Evolutionary conservation across 306 rosid genomes (phyloP), one percentile per base, ranked within the genome.

Genomic region (Trifolium repens): DNA sequence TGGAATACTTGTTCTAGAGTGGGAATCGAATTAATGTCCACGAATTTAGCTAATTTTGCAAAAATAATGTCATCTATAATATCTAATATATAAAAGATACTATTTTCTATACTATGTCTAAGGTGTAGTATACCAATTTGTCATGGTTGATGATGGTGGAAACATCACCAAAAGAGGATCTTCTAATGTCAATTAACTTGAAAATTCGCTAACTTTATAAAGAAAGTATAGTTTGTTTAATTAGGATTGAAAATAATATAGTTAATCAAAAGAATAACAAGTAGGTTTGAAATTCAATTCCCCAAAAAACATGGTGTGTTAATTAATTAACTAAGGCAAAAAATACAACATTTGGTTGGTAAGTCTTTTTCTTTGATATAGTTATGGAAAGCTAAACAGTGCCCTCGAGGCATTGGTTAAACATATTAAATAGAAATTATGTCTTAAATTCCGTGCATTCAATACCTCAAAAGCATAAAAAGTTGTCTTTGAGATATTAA

Each of bases 291-390:
- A 43, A 71, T 55, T 40, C 43, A 35, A 63, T 19, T 24, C 26
- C 65, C n/a, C 0, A 49, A 30, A 43, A 46, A 69, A 80, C n/a
- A 68, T 26, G 11, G 22, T 50, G n/a, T n/a, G 55, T 50, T 72
- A 19, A 46, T 46, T 22, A 14, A 64, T 64, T 32, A 62, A 54
- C 27, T 15, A 26, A 9, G 7, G 47, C 42, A 67, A 64, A 40
- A 27, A 27, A 55, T 59, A 60, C 26, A 82, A 69, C 37, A 37
- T 69, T 58, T 65, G 50, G 54, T 49, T 60, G 53, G 54, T 19
- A n/a, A 68, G 68, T 47, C 17, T 53, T 13, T 79, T 67, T 22
- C 17, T 24, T n/a, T n/a, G n/a, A n/a, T n/a, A n/a, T n/a, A n/a
- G n/a, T n/a, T n/a, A n/a, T n/a, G n/a, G n/a, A n/a, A n/a, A n/a